A percentile compares a stretch with the other conserved stretches of the same genome.
These are phyloP conservation scores for Fusarium fracticaudum DNA, from an alignment of 2,329 filamentous ascomycete species.

Conservation along the genomic window DNA sequence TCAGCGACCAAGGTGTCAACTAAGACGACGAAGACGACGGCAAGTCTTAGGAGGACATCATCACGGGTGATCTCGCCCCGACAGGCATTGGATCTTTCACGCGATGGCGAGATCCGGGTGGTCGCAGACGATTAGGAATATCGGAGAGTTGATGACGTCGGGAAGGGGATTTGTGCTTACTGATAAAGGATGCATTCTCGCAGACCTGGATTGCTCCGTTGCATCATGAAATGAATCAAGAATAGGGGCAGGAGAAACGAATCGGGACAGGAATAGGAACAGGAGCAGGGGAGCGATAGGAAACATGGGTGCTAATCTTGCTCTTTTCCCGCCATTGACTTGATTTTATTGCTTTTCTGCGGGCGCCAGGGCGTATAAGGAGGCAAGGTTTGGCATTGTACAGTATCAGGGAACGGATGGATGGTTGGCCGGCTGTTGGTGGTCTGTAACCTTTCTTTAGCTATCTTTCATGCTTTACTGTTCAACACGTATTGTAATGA, in stretches of 20 bases:
- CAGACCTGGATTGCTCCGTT: slow-evolving; percentile 13
- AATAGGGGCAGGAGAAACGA: background rate
- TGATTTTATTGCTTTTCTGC: slow-evolving; percentile 2
- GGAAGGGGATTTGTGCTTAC: slow-evolving; percentile 7
- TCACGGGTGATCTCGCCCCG: slow-evolving; percentile 24
- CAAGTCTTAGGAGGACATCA: slow-evolving; percentile 21
- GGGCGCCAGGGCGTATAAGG: slow-evolving; percentile 31
- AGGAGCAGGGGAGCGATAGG: background rate
- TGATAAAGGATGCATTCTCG: slow-evolving; percentile 32
- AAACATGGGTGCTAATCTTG: slow-evolving; percentile 4
- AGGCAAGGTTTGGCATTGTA: slow-evolving; percentile 28
- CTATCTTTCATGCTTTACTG: slow-evolving; percentile 27
- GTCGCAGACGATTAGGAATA: slow-evolving; percentile 24
- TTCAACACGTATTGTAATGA: slow-evolving; percentile 25
- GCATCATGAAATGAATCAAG: slow-evolving; percentile 7
- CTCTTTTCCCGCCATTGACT: slow-evolving; percentile 1
- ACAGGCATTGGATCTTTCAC: slow-evolving; percentile 33
- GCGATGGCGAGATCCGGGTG: slow-evolving; percentile 36
- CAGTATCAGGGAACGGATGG: slow-evolving; percentile 21
- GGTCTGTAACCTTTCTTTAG: slow-evolving; percentile 24
- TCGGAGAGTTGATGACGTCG: slow-evolving; percentile 10
- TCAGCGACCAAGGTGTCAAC: slow-evolving; percentile 22
- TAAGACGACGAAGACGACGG: slow-evolving; percentile 27
- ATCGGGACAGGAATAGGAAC: slow-evolving; percentile 1
- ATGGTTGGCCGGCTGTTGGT: slow-evolving; percentile 13